These are phyloP conservation scores for Rhododendron kiyosumense DNA, from an alignment of 148 eudicot genomes.

Conservation along the genomic window DNA sequence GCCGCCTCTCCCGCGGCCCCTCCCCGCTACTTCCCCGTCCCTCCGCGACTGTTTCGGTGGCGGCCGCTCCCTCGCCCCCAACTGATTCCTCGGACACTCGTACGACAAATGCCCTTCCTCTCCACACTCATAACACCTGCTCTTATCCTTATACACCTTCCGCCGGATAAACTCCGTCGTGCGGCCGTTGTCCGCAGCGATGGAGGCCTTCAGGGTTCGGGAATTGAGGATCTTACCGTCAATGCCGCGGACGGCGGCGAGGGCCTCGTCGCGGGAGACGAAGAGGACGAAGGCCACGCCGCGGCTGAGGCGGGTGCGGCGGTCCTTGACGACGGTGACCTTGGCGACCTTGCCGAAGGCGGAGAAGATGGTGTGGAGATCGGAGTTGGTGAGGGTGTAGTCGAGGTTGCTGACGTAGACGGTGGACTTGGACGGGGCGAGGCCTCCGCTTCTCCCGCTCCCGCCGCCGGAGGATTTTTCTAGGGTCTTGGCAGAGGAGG, in stretches of 20 bases:
- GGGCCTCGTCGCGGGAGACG: constrained; percentile 63
- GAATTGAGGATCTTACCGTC: constrained; percentile 67
- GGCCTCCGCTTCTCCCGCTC: constrained; percentile 32
- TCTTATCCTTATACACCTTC: constrained; percentile 78
- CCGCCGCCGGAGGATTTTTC: constrained; percentile 11
- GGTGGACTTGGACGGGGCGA: constrained; percentile 92
- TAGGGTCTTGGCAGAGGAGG: constrained; percentile 24
- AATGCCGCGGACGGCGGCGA: constrained; percentile 48
- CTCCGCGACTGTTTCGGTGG: constrained; percentile 35
- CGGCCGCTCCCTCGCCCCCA: constrained; percentile 77
- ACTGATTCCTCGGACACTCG: constrained; percentile 75
- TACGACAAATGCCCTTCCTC: constrained; percentile 89
- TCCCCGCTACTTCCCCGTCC: constrained; percentile 13
- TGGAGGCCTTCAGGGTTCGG: constrained; percentile 61
- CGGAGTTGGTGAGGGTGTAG: constrained; percentile 79
- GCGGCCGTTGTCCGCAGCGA: constrained; percentile 86
- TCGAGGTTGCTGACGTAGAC: constrained; percentile 86
- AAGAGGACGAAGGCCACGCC: constrained; percentile 90
- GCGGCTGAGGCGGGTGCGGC: constrained; percentile 60
- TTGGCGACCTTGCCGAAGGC: constrained; percentile 92
- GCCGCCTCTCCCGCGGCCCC: neutral
- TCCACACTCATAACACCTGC: constrained; percentile 92
- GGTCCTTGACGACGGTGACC: constrained; percentile 80
- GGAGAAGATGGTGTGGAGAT: constrained; percentile 83
- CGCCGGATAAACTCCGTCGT: constrained; percentile 72